Evolutionary conservation across 2,329 filamentous ascomycete genomes (phyloP).

Genomic region (Hymenoscyphus albidus): DNA sequence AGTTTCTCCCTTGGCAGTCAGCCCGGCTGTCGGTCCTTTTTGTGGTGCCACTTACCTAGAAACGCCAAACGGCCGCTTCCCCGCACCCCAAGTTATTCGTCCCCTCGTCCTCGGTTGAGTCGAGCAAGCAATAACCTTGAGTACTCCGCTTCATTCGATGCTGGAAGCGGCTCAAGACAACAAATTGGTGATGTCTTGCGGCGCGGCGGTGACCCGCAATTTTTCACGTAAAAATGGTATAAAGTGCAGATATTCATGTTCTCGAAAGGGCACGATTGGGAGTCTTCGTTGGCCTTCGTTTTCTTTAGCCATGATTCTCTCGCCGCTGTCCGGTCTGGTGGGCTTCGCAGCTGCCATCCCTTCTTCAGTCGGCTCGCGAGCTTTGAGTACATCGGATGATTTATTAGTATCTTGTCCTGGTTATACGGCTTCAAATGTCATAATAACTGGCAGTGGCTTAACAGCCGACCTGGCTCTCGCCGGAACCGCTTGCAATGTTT

Average conservation of each 20-base stretch:
- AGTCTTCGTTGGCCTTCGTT: not conserved
- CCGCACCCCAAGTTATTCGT: too few relatives aligned
- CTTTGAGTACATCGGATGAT: conserved; percentile 1
- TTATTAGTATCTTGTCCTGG: conserved; percentile 53
- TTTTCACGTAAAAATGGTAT: not conserved
- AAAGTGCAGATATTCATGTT: not conserved
- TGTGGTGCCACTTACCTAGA: too few relatives aligned
- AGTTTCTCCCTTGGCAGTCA: too few relatives aligned
- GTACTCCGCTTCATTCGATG: not conserved
- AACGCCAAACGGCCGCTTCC: too few relatives aligned
- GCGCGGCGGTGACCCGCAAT: not conserved
- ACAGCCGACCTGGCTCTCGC: conserved; percentile 67
- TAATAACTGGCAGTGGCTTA: conserved; percentile 48
- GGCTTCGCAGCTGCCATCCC: not conserved
- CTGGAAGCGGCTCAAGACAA: not conserved
- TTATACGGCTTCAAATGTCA: conserved; percentile 61
- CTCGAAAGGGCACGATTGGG: not conserved
- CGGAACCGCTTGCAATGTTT: conserved; percentile 68
- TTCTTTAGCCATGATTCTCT: not conserved
- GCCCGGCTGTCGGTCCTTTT: too few relatives aligned
- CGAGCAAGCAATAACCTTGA: not conserved
- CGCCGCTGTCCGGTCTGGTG: not conserved
- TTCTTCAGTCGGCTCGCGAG: not conserved
- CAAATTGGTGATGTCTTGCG: not conserved
- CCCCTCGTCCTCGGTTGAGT: too few relatives aligned